Percentiles rank a stretch among this genome's conserved stretches.
These are phyloP conservation scores for Ramaria rubella DNA, from an alignment of 768 basidiomycete genomes.

Conservation along the genomic window DNA sequence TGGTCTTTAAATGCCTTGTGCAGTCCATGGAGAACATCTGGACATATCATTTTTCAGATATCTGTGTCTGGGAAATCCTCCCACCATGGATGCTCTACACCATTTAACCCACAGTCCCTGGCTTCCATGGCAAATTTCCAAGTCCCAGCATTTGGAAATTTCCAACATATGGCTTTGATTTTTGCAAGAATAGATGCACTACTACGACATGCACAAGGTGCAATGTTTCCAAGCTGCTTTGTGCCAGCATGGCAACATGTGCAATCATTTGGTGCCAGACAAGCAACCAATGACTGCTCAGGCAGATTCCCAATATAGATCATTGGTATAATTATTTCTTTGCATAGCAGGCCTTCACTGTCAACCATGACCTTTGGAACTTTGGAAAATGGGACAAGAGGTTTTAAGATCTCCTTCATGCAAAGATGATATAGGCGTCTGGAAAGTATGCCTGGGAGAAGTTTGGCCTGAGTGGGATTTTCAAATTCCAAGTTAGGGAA, in stretches of 20 bases:
- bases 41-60: constrained; percentile 5
- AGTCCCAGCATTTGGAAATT: not conserved
- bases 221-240: not conserved
- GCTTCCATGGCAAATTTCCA: not conserved
- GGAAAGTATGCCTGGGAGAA: not conserved
- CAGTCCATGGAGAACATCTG: constrained; percentile 2
- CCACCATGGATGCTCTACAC: constrained; percentile 14
- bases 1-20: no score
- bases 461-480: not conserved
- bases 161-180: not conserved
- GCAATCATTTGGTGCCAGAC: constrained; percentile 3
- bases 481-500: not conserved
- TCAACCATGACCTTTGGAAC: not conserved
- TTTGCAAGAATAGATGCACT: not conserved
- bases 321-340: not conserved
- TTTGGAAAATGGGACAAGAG: not conserved
- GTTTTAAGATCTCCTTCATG: not conserved
- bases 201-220: not conserved
- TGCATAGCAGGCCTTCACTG: not conserved
- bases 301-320: constrained; percentile 4
- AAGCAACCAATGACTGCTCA: not conserved
- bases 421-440: not conserved
- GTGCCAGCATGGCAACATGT: not conserved
- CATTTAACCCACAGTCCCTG: not conserved
- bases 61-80: constrained; percentile 9